Percentiles rank a stretch among this genome's conserved stretches.
Conservation (phyloP, 139 green algal species). For the Volvox africanus region DNA sequence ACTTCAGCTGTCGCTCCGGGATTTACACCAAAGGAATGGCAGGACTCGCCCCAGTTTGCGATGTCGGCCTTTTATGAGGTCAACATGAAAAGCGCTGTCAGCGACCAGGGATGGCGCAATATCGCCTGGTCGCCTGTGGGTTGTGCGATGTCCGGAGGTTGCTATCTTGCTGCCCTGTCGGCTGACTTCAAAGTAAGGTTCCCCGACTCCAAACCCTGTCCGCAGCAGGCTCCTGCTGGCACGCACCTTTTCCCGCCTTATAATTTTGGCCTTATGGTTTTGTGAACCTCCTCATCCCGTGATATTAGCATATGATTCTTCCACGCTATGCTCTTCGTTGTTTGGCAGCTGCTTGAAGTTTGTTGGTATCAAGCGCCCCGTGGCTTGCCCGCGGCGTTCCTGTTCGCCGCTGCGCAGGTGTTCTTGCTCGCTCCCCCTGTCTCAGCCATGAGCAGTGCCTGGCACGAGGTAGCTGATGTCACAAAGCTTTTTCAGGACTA, state of each 20-base stretch:
- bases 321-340: too few relatives aligned
- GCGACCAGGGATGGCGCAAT: background rate
- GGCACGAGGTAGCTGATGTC: constrained; percentile 3
- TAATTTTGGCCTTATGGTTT: too few relatives aligned
- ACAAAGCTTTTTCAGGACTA: background rate
- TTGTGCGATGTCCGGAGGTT: constrained; percentile 11
- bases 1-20: background rate
- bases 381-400: background rate
- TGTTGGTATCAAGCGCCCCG: background rate
- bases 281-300: too few relatives aligned
- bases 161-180: constrained; percentile 2
- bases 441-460: background rate
- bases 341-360: too few relatives aligned
- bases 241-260: too few relatives aligned
- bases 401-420: background rate
- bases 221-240: too few relatives aligned
- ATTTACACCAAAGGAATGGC: constrained; percentile 6
- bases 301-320: too few relatives aligned
- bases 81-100: background rate
- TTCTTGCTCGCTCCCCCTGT: background rate
- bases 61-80: background rate
- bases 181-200: constrained; percentile 22
- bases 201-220: too few relatives aligned
- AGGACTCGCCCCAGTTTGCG: constrained; percentile 35
- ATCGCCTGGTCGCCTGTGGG: constrained; percentile 28